Base-by-base conservation (phyloP, 108 stramenopile species). In the Phaeodactylum tricornutum region DNA sequence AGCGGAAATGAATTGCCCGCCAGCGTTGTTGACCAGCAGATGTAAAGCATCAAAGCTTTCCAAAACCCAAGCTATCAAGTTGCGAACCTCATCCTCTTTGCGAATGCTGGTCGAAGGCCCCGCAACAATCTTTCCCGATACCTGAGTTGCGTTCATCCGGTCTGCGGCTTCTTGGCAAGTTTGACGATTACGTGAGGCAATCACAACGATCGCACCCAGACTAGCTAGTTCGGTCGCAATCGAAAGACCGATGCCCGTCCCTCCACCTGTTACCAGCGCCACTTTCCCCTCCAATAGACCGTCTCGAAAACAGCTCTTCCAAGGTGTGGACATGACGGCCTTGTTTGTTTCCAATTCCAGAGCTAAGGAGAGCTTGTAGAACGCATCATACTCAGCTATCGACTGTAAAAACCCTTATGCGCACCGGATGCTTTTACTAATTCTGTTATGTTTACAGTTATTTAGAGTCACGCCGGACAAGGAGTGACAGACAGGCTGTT, bases 181-280 rank as follows among this genome's bases (percentile, higher is more conserved):
- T 0, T 66, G 79, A 40, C 47, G 38, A 38, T 70, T 69, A 30
- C 93, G 60, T 38, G 75, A 69, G 1, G 87, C 74, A 55, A 94
- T 94, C 0, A 84, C 71, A 0, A 91, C 87, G 7, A 61, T 77
- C 14, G 79, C 86, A 25, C 88, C 88, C 14, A 79, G 45, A 2
- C 47, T 37, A 6, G 81, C 74, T 6, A 93, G 56, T 62, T 84
- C 86, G 15, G 32, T 51, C 1, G 80, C 69, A 41, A 88, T 82
- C 7, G 70, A 39, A 19, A 58, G 53, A 20, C 93, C 93, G 26
- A 94, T 89, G 12, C 93, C 93, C 5, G 71, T 85, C 1, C 89
- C 89, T 15, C 93, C 93, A 2, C 93, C 93, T 0, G 89, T 79
- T 1, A 94, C 93, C 12, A 94, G 47, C 0, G 84, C 88, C 8